Conservation (phyloP, 2,329 filamentous ascomycete genomes). For the Tolypocladium amazonense region DNA sequence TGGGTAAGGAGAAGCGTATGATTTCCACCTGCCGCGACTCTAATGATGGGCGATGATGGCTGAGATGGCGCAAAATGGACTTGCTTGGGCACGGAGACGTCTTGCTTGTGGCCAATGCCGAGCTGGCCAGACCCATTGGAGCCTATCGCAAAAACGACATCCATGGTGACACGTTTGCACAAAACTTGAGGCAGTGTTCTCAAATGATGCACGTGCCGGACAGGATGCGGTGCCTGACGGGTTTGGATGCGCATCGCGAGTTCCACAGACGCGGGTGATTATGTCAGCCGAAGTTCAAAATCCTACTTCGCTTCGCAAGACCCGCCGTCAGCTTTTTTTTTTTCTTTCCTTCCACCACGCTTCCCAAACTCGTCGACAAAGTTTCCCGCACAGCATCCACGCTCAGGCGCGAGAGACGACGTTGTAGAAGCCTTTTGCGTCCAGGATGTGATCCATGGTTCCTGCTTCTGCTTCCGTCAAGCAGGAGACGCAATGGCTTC, state of each 20-base stretch:
- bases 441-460: conserved; percentile 16
- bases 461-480: conserved; percentile 12
- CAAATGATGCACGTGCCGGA: neutral
- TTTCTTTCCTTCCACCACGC: conserved; percentile 1
- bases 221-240: neutral
- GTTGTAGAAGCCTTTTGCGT: neutral
- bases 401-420: neutral
- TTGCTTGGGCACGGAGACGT: conserved; percentile 55
- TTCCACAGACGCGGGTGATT: conserved; percentile 2
- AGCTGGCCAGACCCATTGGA: conserved; percentile 72
- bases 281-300: conserved; percentile 1
- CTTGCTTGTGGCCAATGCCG: conserved; percentile 59
- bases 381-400: neutral
- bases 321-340: conserved; percentile 4
- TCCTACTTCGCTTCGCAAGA: neutral
- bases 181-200: neutral
- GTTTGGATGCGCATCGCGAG: neutral
- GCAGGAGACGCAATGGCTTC: conserved; percentile 19
- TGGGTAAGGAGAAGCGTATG: conserved; percentile 67
- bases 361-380: neutral
- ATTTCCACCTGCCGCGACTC: conserved; percentile 62
- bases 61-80: conserved; percentile 42
- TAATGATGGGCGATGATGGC: conserved; percentile 23
- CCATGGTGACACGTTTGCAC: conserved; percentile 21
- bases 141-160: conserved; percentile 56